phyloP scores from a whole-genome alignment of 108 stramenopile species.

The Nannochloropsis granulata region DNA sequence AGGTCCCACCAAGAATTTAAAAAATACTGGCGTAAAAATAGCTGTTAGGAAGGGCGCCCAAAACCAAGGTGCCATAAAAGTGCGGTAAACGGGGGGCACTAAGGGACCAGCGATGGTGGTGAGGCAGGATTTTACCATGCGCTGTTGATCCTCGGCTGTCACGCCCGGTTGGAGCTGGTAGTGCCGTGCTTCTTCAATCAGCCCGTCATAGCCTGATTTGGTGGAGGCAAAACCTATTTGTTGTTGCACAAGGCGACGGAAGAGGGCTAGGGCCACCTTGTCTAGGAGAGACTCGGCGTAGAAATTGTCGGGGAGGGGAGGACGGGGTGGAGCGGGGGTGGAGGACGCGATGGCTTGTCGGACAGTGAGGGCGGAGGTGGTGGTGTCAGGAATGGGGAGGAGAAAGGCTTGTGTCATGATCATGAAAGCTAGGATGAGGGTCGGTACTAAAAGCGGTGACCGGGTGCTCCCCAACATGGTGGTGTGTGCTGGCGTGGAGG shows the following conservation, averaged over 20 bases:
- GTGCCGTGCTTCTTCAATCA: not conserved
- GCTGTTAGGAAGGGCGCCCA: constrained; percentile 29
- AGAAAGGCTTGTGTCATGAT: not conserved
- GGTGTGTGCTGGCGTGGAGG: no score
- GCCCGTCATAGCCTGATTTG: constrained; percentile 7
- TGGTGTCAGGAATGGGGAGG: not conserved
- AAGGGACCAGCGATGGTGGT: constrained; percentile 19
- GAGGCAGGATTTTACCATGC: constrained; percentile 3
- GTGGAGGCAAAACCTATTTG: constrained; percentile 13
- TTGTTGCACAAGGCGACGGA: constrained; percentile 8
- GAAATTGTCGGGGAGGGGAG: constrained; percentile 16
- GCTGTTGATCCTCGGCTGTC: constrained; percentile 6
- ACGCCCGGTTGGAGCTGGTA: not conserved
- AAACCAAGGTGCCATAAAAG: constrained; percentile 33
- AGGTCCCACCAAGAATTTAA: constrained; percentile 40
- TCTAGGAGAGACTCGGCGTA: constrained; percentile 13
- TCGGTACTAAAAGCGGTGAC: no score
- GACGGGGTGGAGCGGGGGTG: not conserved
- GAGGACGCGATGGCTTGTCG: not conserved
- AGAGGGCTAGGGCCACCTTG: constrained; percentile 15
- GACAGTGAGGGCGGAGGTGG: not conserved
- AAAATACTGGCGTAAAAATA: constrained; percentile 28
- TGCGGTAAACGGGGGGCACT: constrained; percentile 28
- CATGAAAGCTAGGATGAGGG: no score
- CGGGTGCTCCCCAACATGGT: no score